These are phyloP conservation scores for Trichoderma afroharzianum DNA, from an alignment of 2,329 filamentous ascomycete genomes.

Conservation along the genomic window DNA sequence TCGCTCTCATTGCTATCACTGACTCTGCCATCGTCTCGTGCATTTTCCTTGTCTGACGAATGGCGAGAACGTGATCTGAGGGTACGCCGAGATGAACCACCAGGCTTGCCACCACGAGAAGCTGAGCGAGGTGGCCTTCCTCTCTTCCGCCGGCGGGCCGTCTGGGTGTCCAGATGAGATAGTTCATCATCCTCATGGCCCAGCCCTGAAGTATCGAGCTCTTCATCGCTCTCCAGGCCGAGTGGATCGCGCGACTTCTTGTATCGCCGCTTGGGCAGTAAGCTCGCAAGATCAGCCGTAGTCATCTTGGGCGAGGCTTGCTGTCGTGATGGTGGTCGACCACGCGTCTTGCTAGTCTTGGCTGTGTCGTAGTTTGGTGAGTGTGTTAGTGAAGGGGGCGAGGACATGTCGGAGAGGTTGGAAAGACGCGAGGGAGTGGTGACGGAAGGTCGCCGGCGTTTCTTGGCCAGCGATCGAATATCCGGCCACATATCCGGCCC, in stretches of 20 bases:
- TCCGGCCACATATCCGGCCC: constrained; percentile 49
- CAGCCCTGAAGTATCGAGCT: constrained; percentile 46
- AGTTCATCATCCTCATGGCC: constrained; percentile 56
- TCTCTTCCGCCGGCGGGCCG: constrained; percentile 34
- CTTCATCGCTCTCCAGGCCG: constrained; percentile 42
- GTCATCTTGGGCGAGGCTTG: constrained; percentile 44
- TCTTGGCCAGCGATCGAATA: constrained; percentile 48
- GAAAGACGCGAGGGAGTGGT: constrained; percentile 38
- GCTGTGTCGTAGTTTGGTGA: constrained; percentile 53
- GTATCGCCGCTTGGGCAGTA: constrained; percentile 52
- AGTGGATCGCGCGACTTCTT: constrained; percentile 39
- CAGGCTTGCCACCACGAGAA: constrained; percentile 27
- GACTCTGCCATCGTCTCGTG: constrained; percentile 35
- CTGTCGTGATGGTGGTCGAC: constrained; percentile 26
- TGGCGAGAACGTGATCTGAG: constrained; percentile 50
- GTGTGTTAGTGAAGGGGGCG: constrained; percentile 63
- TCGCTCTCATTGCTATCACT: constrained; percentile 32
- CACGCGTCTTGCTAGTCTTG: constrained; percentile 30
- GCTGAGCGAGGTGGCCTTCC: constrained; percentile 30
- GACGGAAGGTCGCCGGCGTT: constrained; percentile 38
- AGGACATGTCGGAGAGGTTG: constrained; percentile 54
- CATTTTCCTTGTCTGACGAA: constrained; percentile 58
- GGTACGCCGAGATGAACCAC: constrained; percentile 25
- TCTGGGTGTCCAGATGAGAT: constrained; percentile 40
- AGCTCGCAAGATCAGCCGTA: constrained; percentile 51